Evolutionary conservation across 2,329 filamentous ascomycete species (phyloP).

Genomic region (Apiospora sp.): DNA sequence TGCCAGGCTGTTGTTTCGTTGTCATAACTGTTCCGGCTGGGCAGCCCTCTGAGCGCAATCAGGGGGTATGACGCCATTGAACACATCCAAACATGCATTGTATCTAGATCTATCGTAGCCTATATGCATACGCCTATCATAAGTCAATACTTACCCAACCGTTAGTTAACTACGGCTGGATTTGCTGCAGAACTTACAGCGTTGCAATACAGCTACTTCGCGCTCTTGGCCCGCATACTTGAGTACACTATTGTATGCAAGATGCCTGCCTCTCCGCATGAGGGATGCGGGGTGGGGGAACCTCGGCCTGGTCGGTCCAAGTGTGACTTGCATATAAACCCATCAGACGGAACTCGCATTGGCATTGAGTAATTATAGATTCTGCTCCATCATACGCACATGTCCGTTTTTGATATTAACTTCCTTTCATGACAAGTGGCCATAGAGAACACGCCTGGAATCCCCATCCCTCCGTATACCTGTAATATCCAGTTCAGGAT

Average conservation of each 20-base stretch:
- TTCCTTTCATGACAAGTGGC: background rate
- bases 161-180: background rate
- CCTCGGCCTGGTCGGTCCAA: slow-evolving; percentile 2
- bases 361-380: no score
- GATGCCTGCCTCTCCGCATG: slow-evolving; percentile 20
- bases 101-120: background rate
- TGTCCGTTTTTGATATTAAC: background rate
- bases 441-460: background rate
- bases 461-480: background rate
- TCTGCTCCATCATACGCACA: background rate
- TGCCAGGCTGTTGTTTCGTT: background rate
- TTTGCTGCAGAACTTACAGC: background rate
- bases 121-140: background rate
- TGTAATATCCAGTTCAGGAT: no score
- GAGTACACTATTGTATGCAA: slow-evolving; percentile 1
- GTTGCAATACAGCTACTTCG: background rate
- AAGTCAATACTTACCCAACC: no score
- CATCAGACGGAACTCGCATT: no score
- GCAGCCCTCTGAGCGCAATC: background rate
- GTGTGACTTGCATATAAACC: background rate
- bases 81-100: background rate
- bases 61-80: background rate
- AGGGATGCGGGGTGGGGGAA: slow-evolving; percentile 1
- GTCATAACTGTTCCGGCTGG: background rate
- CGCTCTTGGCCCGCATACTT: slow-evolving; percentile 2